Base-by-base conservation (phyloP, 2,329 filamentous ascomycete genomes). In the Sarocladiaceae sp. region DNA sequence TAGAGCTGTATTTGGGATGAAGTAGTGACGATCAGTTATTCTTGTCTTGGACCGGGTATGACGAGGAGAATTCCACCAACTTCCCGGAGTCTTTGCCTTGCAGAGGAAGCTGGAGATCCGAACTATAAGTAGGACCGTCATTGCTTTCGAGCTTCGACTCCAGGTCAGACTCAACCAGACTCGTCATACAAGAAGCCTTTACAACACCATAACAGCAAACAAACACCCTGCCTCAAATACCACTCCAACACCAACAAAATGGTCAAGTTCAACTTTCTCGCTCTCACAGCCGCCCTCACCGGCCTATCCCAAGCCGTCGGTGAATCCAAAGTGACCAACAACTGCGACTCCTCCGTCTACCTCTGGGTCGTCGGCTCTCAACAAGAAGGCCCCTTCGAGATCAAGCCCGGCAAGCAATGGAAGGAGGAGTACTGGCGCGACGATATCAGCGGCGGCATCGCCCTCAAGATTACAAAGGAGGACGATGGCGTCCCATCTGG, bases 401-500 rank as follows among this genome's bases (percentile, higher is more conserved):
- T 50, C 31, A 33, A 37, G 47, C 20, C 47, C 20, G 29, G 29
- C 18, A 26, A 33, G 13, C 20, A 29, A 10, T 50, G 47, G 47
- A 17, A n/a, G 17, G 6, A 20, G 20, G 18, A 23, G 31, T 50
- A 50, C 47, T 50, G 22, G 15, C 47, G 31, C 31, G 71, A 73
- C 62, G 61, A 67, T 39, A 52, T 57, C 25, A 68, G 68, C 3
- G 71, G 71, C 51, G 71, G 71, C 40, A 64, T 61, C 53, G 61
- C 69, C 25, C 59, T 73, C 55, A 73, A 73, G 59, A 59, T 83
- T 25, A 72, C 79, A 52, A 79, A 86, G 60, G 73, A 79, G 23
- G 39, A 52, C 5, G 56, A 57, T 37, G 52, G 70, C 35, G 62
- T 73, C 37, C 71, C 61, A 63, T 68, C 62, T 2, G 68, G 68